Evolutionary conservation across 202 grass and related monocot genomes (phyloP).

Genomic region (Setaria italica): DNA sequence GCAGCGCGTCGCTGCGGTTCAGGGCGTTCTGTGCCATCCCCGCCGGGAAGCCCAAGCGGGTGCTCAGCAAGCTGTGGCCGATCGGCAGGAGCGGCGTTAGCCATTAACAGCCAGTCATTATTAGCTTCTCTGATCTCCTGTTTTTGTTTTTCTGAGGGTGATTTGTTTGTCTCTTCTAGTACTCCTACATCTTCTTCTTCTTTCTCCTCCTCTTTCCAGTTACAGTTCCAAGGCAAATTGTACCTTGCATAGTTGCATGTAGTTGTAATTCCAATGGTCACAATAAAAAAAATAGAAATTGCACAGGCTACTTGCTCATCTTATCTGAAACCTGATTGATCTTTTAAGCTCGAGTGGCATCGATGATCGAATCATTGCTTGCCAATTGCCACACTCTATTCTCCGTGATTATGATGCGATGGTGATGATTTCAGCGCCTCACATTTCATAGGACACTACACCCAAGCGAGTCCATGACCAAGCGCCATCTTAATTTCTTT

Average conservation of each 20-base stretch:
- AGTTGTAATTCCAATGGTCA: conserved; percentile 44
- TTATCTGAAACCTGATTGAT: neutral
- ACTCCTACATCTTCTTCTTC: neutral
- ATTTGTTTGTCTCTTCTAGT: conserved; percentile 28
- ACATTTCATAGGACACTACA: conserved; percentile 1
- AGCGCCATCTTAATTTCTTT: conserved; percentile 23
- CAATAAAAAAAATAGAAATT: conserved; percentile 52
- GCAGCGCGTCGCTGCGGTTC: conserved; percentile 81
- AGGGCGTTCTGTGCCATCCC: conserved; percentile 81
- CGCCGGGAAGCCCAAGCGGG: conserved; percentile 71
- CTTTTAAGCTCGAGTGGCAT: neutral
- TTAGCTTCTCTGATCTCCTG: conserved; percentile 16
- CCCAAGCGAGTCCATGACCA: conserved; percentile 20
- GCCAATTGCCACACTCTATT: neutral
- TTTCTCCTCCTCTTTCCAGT: neutral
- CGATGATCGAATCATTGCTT: neutral
- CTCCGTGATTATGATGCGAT: neutral
- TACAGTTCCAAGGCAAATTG: conserved; percentile 41
- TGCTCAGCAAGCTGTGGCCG: conserved; percentile 82
- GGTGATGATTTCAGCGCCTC: neutral
- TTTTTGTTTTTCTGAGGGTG: conserved; percentile 1
- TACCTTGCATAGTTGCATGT: conserved; percentile 31
- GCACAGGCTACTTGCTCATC: conserved; percentile 31
- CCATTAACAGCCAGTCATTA: conserved; percentile 26
- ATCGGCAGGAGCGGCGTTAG: conserved; percentile 70